phyloP scores from a whole-genome alignment of 805 yeast genomes.

The Starmera dryadoides region DNA sequence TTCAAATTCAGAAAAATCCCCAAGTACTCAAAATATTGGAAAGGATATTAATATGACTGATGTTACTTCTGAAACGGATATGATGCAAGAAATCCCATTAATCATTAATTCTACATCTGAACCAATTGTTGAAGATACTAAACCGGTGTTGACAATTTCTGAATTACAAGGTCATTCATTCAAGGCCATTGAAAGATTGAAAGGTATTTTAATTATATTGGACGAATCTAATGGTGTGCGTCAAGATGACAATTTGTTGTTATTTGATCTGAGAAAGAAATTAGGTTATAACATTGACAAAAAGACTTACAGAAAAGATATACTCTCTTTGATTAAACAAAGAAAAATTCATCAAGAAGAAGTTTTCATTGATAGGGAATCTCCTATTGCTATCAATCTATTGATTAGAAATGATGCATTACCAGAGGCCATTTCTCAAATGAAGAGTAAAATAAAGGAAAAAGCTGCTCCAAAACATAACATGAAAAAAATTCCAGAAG shows the following conservation, averaged over 20 bases:
- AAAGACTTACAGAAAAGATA: constrained; percentile 43
- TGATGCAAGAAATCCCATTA: too few relatives aligned
- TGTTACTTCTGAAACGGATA: too few relatives aligned
- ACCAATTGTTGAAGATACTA: not conserved
- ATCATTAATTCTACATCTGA: not conserved
- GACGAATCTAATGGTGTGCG: constrained; percentile 38
- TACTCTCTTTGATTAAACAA: constrained; percentile 25
- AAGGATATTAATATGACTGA: too few relatives aligned
- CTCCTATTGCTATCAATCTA: constrained; percentile 13
- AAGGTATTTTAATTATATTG: constrained; percentile 34
- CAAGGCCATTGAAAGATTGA: constrained; percentile 35
- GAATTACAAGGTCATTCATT: constrained; percentile 34
- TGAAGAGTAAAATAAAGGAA: not conserved
- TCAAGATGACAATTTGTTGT: constrained; percentile 33
- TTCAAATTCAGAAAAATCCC: too few relatives aligned
- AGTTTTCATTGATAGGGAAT: constrained; percentile 15
- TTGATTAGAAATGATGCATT: constrained; percentile 19
- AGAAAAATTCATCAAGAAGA: constrained; percentile 20
- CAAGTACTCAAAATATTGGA: too few relatives aligned
- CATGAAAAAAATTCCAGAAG: constrained; percentile 7
- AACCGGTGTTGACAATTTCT: constrained; percentile 10
- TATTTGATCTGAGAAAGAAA: constrained; percentile 31
- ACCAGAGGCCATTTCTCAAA: constrained; percentile 11
- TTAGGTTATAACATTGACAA: constrained; percentile 44
- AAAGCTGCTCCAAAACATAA: not conserved